Evolutionary conservation across 2,329 filamentous ascomycete species (phyloP).

Genomic region (Neofusicoccum parvum): DNA sequence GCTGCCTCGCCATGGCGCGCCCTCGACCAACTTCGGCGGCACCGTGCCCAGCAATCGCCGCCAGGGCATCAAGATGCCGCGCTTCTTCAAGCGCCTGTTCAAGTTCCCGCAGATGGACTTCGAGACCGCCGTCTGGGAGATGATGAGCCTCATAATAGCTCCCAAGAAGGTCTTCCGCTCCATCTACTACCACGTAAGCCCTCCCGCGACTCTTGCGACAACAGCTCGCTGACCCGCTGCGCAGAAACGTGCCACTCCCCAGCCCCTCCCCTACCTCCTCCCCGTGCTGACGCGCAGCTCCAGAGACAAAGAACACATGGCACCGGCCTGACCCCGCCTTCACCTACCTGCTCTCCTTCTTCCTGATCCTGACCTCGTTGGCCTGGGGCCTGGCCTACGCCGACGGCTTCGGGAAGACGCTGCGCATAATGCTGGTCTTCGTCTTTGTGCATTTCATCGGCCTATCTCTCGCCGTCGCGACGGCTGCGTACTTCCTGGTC

Average conservation of each 20-base stretch:
- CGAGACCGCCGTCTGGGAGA: slow-evolving; percentile 73
- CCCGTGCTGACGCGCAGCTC: slow-evolving; percentile 21
- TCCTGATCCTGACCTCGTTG: slow-evolving; percentile 56
- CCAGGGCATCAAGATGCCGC: slow-evolving; percentile 61
- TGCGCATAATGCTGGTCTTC: slow-evolving; percentile 52
- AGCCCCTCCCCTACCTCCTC: background rate
- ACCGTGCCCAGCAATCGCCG: slow-evolving; percentile 53
- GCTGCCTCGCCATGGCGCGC: slow-evolving; percentile 58
- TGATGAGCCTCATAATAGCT: slow-evolving; percentile 67
- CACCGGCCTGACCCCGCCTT: slow-evolving; percentile 71
- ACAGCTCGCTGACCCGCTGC: slow-evolving; percentile 3
- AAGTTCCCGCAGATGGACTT: slow-evolving; percentile 77
- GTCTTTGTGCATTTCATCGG: slow-evolving; percentile 63
- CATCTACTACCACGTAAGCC: slow-evolving; percentile 67
- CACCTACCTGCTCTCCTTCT: slow-evolving; percentile 69
- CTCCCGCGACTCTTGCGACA: slow-evolving; percentile 3
- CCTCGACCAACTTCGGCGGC: slow-evolving; percentile 53
- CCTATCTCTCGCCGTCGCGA: slow-evolving; percentile 61
- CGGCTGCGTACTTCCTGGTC: slow-evolving; percentile 65
- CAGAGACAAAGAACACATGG: slow-evolving; percentile 71
- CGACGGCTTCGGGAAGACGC: slow-evolving; percentile 44
- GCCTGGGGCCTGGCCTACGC: slow-evolving; percentile 63
- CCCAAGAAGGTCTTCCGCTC: slow-evolving; percentile 72
- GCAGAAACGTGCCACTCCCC: slow-evolving; percentile 42
- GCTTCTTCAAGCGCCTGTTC: slow-evolving; percentile 69